A percentile compares a stretch with the other conserved stretches of the same genome.
Conservation (phyloP, 768 basidiomycete species). For the Panaeolus papilionaceus region DNA sequence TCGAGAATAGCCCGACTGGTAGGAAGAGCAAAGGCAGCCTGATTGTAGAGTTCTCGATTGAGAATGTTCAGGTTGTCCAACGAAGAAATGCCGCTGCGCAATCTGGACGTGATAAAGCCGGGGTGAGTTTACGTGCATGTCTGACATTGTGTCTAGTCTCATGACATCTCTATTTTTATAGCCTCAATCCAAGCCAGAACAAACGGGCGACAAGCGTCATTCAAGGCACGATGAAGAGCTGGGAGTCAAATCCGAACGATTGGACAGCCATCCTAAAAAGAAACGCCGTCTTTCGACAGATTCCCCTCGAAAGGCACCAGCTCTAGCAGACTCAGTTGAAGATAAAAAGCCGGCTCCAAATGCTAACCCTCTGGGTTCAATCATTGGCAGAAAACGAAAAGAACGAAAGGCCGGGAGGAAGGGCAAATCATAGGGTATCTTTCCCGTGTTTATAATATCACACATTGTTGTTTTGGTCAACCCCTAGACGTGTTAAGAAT, state of each 20-base stretch:
- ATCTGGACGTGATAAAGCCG: conserved; percentile 40
- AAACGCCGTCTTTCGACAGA: conserved; percentile 23
- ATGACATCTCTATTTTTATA: conserved; percentile 4
- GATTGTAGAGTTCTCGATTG: conserved; percentile 96
- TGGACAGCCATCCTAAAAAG: conserved; percentile 26
- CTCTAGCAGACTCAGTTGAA: conserved; percentile 16
- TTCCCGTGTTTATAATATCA: not conserved
- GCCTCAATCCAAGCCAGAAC: conserved; percentile 4
- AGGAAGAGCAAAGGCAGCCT: conserved; percentile 57
- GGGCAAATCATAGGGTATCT: conserved; percentile 11
- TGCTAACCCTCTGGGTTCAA: conserved; percentile 57
- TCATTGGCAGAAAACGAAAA: conserved; percentile 85
- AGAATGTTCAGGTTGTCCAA: conserved; percentile 91
- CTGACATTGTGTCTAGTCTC: not conserved
- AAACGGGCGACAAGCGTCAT: conserved; percentile 24
- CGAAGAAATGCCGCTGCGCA: conserved; percentile 58
- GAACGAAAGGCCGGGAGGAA: conserved; percentile 56
- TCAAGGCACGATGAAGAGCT: conserved; percentile 21
- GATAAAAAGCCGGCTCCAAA: conserved; percentile 21
- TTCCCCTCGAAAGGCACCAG: conserved; percentile 17
- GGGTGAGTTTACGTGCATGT: conserved; percentile 23
- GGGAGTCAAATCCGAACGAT: conserved; percentile 8
- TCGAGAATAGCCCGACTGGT: conserved; percentile 39
- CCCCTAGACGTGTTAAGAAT: not conserved
- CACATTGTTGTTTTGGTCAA: too few relatives aligned